Conservation (phyloP, 345 rosid species). For the Firmiana major region DNA sequence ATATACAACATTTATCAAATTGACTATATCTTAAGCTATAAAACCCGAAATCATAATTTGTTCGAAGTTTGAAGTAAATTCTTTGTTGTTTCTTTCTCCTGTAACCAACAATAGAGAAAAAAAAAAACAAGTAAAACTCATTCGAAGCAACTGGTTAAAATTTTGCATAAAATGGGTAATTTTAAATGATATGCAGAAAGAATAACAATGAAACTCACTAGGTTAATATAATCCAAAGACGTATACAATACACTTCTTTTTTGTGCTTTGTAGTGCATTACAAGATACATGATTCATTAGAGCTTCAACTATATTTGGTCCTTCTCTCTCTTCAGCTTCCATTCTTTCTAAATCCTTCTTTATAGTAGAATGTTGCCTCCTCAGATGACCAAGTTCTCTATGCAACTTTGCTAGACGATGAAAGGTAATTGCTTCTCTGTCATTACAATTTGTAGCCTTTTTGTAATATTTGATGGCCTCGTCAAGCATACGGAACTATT, state of each 20-base stretch:
- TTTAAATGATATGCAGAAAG: neutral
- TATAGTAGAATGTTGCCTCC: conserved; percentile 87
- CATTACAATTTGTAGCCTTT: conserved; percentile 77
- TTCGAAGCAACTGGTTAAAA: neutral
- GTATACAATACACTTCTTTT: conserved; percentile 82
- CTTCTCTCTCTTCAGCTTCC: conserved; percentile 97
- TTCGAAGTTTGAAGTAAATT: no score
- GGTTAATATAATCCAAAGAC: conserved; percentile 92
- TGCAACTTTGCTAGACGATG: conserved; percentile 80
- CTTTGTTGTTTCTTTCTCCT: conserved; percentile 93
- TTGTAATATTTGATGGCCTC: conserved; percentile 92
- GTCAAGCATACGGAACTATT: conserved; percentile 85
- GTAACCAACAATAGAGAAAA: conserved; percentile 25
- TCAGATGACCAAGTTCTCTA: conserved; percentile 60
- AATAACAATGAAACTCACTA: conserved; percentile 44
- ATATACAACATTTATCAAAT: no score
- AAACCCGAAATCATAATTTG: no score
- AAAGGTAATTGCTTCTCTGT: conserved; percentile 89
- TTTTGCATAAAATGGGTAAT: neutral
- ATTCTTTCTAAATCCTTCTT: conserved; percentile 85
- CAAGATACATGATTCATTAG: conserved; percentile 75
- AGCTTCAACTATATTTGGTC: conserved; percentile 89
- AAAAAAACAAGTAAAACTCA: neutral
- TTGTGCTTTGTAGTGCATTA: conserved; percentile 59
- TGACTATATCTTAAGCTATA: no score